Base-by-base conservation (phyloP, 192 early-diverging fungal genomes). In the Backusella tuberculispora region DNA sequence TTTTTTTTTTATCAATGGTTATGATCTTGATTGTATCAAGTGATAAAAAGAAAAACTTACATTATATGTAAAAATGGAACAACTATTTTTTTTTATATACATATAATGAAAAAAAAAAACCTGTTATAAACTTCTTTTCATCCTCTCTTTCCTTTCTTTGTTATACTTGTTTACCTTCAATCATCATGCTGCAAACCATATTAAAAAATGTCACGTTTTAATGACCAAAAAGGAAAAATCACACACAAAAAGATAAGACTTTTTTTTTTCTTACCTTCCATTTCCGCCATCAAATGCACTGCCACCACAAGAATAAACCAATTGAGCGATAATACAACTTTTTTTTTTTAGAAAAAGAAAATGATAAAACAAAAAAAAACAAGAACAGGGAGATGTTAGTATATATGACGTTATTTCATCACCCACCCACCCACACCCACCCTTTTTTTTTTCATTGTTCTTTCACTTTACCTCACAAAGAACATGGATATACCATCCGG, bases 401-500 rank as follows among this genome's bases (percentile, higher is more conserved):
- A 34, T 1, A 34, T 2, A 34, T 34, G 29, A 34, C 29, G 29
- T 2, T 34, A 34, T 34, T 34, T 34, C 2, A 34, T 34, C 29
- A 34, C 29, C 29, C 29, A 34, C 29, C 0, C 29, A 34, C 29
- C 29, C 2, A 34, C 29, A 34, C 29, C 29, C 29, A n/a, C n/a
- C n/a, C n/a, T n/a, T n/a, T n/a, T n/a, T 12, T 80, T 47, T 64
- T 44, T 63, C 43, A 44, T 19, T 5, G 9, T 4, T 19, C 5
- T 5, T 19, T 41, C 53, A 53, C 29, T 76, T 65, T 84, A 91
- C 86, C 88, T 91, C 1, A 96, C 92, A 83, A 98, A 90, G 77
- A 95, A 98, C 93, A 98, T 98, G 63, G 95, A 95, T 68, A 98
- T 95, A 29, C 98, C 98, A 74, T 90, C 90, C 2, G 93, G 91